Conservation (phyloP, 2,329 filamentous ascomycete species). For the Aspergillus sclerotialis region DNA sequence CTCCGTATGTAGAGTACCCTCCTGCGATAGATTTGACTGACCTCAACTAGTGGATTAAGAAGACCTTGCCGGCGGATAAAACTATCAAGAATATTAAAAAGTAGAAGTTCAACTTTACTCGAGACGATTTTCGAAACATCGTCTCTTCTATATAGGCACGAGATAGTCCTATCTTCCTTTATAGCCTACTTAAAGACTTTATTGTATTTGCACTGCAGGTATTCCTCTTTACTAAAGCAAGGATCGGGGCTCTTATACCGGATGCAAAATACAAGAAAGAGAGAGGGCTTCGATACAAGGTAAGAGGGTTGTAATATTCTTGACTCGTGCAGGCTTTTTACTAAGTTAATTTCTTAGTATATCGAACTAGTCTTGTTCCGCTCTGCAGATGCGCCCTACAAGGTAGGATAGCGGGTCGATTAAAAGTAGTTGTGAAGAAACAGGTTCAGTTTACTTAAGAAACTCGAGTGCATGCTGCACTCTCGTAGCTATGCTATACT, state of each 20-base stretch:
- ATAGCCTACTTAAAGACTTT: conserved; percentile 2
- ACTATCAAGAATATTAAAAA: conserved; percentile 5
- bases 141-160: conserved; percentile 1
- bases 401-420: not conserved
- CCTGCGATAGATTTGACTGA: not conserved
- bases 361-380: not conserved
- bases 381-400: not conserved
- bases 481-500: too few relatives aligned
- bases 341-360: not conserved
- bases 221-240: conserved; percentile 4
- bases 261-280: not conserved
- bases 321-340: not conserved
- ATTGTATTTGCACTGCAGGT: conserved; percentile 4
- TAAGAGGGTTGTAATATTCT: not conserved
- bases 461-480: too few relatives aligned
- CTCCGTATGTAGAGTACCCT: conserved; percentile 2
- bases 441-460: too few relatives aligned
- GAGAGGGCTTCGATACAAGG: not conserved
- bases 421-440: not conserved
- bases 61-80: conserved; percentile 3
- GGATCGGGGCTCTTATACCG: conserved; percentile 2
- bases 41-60: conserved; percentile 4
- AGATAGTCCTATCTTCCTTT: conserved; percentile 2
- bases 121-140: conserved; percentile 3
- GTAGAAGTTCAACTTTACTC: conserved; percentile 5